Base-by-base conservation (phyloP, 148 eudicot genomes). In the Camellia granthamiana region DNA sequence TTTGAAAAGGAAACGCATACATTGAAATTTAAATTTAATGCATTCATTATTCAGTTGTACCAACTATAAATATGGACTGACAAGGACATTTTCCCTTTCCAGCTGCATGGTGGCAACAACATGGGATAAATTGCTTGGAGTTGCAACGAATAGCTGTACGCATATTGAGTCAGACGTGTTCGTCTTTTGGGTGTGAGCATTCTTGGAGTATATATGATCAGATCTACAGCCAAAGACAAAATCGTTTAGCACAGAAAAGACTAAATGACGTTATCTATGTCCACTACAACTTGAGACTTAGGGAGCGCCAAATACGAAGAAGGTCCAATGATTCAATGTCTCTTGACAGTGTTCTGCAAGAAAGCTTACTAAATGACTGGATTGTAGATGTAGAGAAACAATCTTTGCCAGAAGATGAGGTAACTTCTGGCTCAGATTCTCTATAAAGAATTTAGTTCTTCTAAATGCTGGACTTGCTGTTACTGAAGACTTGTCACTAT, bases 71-170 rank as follows among this genome's bases (percentile, higher is more conserved):
- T 44, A n/a, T 43, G 44, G 41, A 8, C 60, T 51, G 66, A 81
- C 49, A 52, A 67, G 47, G 70, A 63, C 13, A 41, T 79, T 76
- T 88, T 82, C 72, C 72, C 78, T 82, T 77, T 72, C 63, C 89
- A 95, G 98, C 95, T 86, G 93, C 94, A 83, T 95, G 98, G 97
- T 95, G 98, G 98, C 98, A 92, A 84, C 97, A 95, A 77, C 97
- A 95, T 83, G 98, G 98, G 64, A 89, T 92, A 75, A 91, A 90
- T 86, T 95, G 97, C 83, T 88, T 90, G 87, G 98, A 95, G 84
- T 83, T 95, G 85, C 98, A 91, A 82, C 78, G 86, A 55, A 87
- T 95, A 62, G 91, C 98, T 86, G 92, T 95, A 68, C 92, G 94
- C 74, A 90, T 95, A 84, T 81, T 95, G 83, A 95, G 98, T 85